Conservation (phyloP, 2,329 filamentous ascomycete genomes). For the Microsporum ferrugineum region DNA sequence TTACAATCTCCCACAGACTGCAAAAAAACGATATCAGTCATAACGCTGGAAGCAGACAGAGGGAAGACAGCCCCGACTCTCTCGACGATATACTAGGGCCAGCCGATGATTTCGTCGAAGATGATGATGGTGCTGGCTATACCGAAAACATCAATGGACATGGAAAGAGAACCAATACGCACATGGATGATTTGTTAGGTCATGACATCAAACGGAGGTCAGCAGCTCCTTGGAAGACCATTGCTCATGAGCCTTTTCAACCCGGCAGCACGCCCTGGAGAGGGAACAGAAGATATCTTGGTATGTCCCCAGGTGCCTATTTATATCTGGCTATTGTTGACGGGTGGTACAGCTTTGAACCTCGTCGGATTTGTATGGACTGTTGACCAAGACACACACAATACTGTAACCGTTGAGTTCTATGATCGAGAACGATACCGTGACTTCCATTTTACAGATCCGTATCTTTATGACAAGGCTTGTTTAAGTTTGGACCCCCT, state of each 20-base stretch:
- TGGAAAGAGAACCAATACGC: conserved; percentile 49
- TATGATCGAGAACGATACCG: conserved; percentile 87
- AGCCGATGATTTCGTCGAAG: conserved; percentile 72
- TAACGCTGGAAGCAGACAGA: conserved; percentile 29
- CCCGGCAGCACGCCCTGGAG: conserved; percentile 93
- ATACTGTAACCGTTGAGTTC: conserved; percentile 94
- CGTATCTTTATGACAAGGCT: conserved; percentile 90
- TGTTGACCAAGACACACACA: conserved; percentile 81
- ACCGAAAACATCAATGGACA: conserved; percentile 51
- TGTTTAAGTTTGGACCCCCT: conserved; percentile 50
- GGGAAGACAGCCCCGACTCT: conserved; percentile 59
- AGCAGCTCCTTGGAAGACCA: conserved; percentile 45
- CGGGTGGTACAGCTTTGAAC: conserved; percentile 49
- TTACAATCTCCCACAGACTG: conserved; percentile 51
- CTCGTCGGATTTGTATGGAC: conserved; percentile 94
- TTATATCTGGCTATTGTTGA: conserved; percentile 16
- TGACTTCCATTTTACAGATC: conserved; percentile 96
- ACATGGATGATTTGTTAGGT: conserved; percentile 36
- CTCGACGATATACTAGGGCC: conserved; percentile 68
- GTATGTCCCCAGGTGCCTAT: conserved; percentile 28
- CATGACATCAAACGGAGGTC: conserved; percentile 42
- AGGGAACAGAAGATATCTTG: conserved; percentile 85
- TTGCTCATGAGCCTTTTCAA: conserved; percentile 76
- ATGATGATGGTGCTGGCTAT: conserved; percentile 92
- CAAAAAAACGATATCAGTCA: conserved; percentile 42